A percentile compares a stretch with the other conserved stretches of the same genome.
These are phyloP conservation scores for Iris pallida DNA, from an alignment of 116 monocot genomes.

Conservation along the genomic window DNA sequence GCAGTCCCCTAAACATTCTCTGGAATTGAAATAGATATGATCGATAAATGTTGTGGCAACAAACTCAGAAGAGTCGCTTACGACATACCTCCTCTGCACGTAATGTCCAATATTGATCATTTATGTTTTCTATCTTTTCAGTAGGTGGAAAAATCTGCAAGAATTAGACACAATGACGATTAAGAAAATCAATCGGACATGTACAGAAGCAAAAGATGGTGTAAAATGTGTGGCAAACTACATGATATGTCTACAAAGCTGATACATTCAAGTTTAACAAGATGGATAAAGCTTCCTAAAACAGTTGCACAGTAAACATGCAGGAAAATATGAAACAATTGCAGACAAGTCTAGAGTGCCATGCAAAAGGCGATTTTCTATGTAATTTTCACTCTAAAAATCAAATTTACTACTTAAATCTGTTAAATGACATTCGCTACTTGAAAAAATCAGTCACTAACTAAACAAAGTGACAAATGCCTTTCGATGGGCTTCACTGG, in stretches of 20 bases:
- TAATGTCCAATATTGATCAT: slow-evolving; percentile 93
- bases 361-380: too few species aligned
- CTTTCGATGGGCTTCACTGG: too few species aligned
- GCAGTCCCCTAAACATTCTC: not conserved
- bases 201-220: not conserved
- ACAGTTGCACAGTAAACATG: not conserved
- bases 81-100: slow-evolving; percentile 88
- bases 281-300: not conserved
- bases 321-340: not conserved
- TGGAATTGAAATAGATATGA: too few species aligned
- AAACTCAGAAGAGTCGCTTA: slow-evolving; percentile 1
- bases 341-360: too few species aligned
- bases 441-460: too few species aligned
- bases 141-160: slow-evolving; percentile 74
- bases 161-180: not conserved
- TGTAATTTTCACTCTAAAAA: too few species aligned
- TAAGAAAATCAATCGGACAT: not conserved
- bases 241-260: not conserved
- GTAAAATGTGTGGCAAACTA: not conserved
- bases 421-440: too few species aligned
- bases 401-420: too few species aligned
- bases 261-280: slow-evolving; percentile 1
- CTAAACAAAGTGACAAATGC: too few species aligned
- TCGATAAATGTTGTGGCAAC: not conserved
- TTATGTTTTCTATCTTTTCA: slow-evolving; percentile 96